Conservation (phyloP, 192 early-diverging fungal genomes). For the Coemansia sp. region DNA sequence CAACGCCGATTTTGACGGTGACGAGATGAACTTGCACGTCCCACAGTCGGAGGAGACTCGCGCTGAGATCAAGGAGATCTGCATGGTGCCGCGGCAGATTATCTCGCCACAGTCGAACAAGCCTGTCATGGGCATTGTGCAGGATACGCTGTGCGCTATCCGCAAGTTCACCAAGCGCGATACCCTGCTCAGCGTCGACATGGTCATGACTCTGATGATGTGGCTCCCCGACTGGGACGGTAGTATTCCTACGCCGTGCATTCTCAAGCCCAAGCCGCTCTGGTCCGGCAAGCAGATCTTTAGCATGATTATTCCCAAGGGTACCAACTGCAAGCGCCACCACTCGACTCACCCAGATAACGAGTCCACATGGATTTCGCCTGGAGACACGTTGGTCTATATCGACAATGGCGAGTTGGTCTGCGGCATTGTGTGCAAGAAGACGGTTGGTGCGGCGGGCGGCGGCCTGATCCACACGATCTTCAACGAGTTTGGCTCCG, state of each 20-base stretch:
- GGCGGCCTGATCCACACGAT: conserved; percentile 94
- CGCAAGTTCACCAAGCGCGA: conserved; percentile 95
- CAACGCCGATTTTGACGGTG: conserved; percentile 99
- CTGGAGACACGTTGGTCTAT: conserved; percentile 87
- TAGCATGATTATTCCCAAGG: conserved; percentile 88
- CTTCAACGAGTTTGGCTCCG: conserved; percentile 89
- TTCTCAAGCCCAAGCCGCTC: conserved; percentile 92
- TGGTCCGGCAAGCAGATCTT: conserved; percentile 99
- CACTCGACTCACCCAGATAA: conserved; percentile 79
- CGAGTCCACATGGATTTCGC: conserved; percentile 74
- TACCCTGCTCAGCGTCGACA: conserved; percentile 79
- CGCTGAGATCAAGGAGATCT: conserved; percentile 93
- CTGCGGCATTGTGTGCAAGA: conserved; percentile 93
- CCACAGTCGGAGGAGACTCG: conserved; percentile 96
- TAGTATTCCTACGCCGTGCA: conserved; percentile 85
- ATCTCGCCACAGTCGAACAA: conserved; percentile 96
- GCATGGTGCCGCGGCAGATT: conserved; percentile 98
- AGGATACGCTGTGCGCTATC: conserved; percentile 95
- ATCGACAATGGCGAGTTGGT: conserved; percentile 92
- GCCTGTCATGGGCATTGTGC: conserved; percentile 99
- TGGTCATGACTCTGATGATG: conserved; percentile 95
- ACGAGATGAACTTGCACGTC: conserved; percentile 99
- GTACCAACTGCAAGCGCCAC: conserved; percentile 84
- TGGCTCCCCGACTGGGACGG: conserved; percentile 98
- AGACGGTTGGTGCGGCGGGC: conserved; percentile 83